Evolutionary conservation across 176 grass and related monocot species (phyloP).

Genomic region (Otatea glauca): DNA sequence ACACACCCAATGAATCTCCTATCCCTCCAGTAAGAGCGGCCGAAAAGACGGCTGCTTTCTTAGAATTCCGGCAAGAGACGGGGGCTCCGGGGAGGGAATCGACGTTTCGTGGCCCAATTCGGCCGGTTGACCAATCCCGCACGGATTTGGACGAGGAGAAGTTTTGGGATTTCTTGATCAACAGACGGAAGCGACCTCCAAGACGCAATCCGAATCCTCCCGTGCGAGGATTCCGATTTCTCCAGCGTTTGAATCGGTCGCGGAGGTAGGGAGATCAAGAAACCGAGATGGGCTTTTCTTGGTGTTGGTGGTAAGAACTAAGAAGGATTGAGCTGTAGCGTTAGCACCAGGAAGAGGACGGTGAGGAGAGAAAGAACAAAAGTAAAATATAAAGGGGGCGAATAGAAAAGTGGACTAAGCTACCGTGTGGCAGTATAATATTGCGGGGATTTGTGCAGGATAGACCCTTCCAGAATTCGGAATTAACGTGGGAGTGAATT

Average conservation of each 20-base stretch:
- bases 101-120: constrained; percentile 42
- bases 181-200: constrained; percentile 46
- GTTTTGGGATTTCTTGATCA: constrained; percentile 41
- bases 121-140: constrained; percentile 49
- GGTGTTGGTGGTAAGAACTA: constrained; percentile 20
- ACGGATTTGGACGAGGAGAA: constrained; percentile 39
- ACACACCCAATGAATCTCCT: constrained; percentile 3
- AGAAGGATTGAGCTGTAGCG: constrained; percentile 40
- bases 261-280: neutral
- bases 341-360: constrained; percentile 21
- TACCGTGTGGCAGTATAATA: constrained; percentile 31
- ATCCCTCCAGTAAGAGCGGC: neutral
- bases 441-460: neutral
- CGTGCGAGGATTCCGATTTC: neutral
- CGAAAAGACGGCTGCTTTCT: constrained; percentile 31
- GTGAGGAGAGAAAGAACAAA: constrained; percentile 24
- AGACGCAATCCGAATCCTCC: constrained; percentile 44
- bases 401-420: constrained; percentile 35
- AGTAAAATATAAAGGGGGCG: neutral
- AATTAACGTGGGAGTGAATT: constrained; percentile 37
- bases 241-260: constrained; percentile 36
- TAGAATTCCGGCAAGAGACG: constrained; percentile 40
- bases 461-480: neutral
- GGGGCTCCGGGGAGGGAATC: neutral
- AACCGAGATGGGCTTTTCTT: constrained; percentile 15